phyloP scores from a whole-genome alignment of 805 yeast genomes.

The Cyberlindnera japonica region DNA sequence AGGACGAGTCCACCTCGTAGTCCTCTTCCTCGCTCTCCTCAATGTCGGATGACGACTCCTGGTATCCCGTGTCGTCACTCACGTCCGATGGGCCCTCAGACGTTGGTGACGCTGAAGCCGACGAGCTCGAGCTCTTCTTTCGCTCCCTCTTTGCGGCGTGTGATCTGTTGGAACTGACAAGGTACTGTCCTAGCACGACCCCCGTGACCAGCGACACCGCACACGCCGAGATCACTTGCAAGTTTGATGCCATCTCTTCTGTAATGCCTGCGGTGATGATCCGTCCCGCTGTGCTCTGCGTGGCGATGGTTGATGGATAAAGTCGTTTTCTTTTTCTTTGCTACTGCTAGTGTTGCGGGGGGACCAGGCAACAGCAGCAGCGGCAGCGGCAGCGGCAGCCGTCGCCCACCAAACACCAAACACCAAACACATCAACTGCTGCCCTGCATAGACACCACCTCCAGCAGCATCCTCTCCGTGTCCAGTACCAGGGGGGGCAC shows the following conservation, averaged over 20 bases:
- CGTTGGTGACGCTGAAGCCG: constrained; percentile 12
- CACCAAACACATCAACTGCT: too few species aligned
- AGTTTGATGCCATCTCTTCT: constrained; percentile 17
- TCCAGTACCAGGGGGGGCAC: too few species aligned
- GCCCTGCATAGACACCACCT: too few species aligned
- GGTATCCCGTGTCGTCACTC: constrained; percentile 29
- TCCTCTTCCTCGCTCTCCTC: constrained; percentile 51
- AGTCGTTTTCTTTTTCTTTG: too few species aligned
- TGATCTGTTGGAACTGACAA: constrained; percentile 7
- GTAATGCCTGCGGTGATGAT: too few species aligned
- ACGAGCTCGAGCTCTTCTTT: constrained; percentile 5
- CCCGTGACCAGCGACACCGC: constrained; percentile 38
- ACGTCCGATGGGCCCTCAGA: constrained; percentile 21
- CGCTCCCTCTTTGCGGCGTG: not conserved
- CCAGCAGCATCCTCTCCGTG: too few species aligned
- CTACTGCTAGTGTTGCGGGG: too few species aligned
- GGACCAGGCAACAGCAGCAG: too few species aligned
- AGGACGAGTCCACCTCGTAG: constrained; percentile 54
- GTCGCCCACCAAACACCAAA: too few species aligned
- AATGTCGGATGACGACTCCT: constrained; percentile 36
- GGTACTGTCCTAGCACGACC: constrained; percentile 28
- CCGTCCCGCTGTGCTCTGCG: too few species aligned
- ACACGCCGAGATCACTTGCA: constrained; percentile 34
- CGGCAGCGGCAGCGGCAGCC: too few species aligned
- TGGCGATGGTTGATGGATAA: too few species aligned